Evolutionary conservation across 2,329 filamentous ascomycete genomes (phyloP).

Genomic region (Penicillium rolfsii): DNA sequence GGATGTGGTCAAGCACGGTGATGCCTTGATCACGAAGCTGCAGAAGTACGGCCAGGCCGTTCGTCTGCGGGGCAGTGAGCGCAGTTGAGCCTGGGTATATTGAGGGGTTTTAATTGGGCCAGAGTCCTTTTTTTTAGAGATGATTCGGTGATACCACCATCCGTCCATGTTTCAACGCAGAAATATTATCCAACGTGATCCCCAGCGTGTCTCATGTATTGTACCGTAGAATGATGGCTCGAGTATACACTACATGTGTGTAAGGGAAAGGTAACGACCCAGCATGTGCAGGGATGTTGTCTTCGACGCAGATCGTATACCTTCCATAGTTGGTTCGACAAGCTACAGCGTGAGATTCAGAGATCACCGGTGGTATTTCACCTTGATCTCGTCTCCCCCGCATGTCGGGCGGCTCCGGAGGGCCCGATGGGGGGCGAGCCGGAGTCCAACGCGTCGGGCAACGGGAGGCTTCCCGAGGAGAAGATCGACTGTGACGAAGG

Average conservation of each 20-base stretch:
- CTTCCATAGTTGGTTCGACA: not conserved
- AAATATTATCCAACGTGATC: slow-evolving; percentile 13
- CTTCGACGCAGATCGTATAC: not conserved
- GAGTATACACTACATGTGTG: too few species aligned
- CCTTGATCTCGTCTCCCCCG: slow-evolving; percentile 5
- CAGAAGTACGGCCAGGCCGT: slow-evolving; percentile 99
- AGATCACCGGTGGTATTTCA: not conserved
- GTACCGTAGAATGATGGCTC: not conserved
- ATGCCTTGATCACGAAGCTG: slow-evolving; percentile 96
- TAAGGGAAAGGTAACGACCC: too few species aligned
- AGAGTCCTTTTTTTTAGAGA: slow-evolving; percentile 7
- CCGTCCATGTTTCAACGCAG: slow-evolving; percentile 12
- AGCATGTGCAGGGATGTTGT: not conserved
- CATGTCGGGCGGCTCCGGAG: slow-evolving; percentile 25
- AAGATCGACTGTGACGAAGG: slow-evolving; percentile 14
- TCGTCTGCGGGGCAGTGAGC: slow-evolving; percentile 88
- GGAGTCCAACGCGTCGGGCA: slow-evolving; percentile 19
- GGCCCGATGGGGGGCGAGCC: slow-evolving; percentile 4
- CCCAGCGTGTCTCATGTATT: not conserved
- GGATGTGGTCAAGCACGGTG: slow-evolving; percentile 95
- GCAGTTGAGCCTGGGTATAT: slow-evolving; percentile 59
- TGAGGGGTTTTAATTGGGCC: not conserved
- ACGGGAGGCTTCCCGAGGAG: slow-evolving; percentile 20
- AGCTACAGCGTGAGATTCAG: not conserved
- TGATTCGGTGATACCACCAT: slow-evolving; percentile 11